These are phyloP conservation scores for Austroboletus niveus DNA, from an alignment of 1,284 basidiomycete genomes.

Conservation along the genomic window DNA sequence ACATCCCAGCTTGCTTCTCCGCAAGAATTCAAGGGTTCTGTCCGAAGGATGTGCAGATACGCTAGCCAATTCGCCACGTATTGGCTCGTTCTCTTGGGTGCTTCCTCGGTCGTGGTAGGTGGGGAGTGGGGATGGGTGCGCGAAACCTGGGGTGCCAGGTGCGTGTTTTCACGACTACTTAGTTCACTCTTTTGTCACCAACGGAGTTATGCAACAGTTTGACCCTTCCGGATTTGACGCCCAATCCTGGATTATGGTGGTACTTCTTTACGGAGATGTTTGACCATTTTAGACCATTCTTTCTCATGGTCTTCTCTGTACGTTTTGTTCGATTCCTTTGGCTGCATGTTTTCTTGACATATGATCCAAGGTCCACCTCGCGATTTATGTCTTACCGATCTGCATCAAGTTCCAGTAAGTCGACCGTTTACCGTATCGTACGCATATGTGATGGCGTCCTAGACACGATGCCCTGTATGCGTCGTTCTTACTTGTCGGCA, in stretches of 20 bases:
- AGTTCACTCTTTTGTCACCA: neutral
- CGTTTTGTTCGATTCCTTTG: neutral
- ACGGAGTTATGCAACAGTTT: constrained; percentile 41
- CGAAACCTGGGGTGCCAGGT: constrained; percentile 86
- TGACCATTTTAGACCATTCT: constrained; percentile 95
- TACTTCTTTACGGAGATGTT: constrained; percentile 99
- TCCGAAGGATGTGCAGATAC: constrained; percentile 41
- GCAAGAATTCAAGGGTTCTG: constrained; percentile 39
- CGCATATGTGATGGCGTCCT: neutral
- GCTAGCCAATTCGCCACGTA: constrained; percentile 50
- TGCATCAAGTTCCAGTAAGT: constrained; percentile 83
- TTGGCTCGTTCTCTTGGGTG: constrained; percentile 40
- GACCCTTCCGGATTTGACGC: constrained; percentile 82
- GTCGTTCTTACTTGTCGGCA: constrained; percentile 72
- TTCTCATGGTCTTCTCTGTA: constrained; percentile 94
- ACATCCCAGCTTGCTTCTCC: constrained; percentile 65
- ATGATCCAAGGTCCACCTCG: constrained; percentile 68
- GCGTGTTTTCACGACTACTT: constrained; percentile 30
- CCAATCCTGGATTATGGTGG: constrained; percentile 96
- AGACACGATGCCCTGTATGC: constrained; percentile 88
- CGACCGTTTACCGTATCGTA: neutral
- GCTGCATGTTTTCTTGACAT: neutral
- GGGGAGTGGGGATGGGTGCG: constrained; percentile 66
- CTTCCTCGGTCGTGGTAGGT: constrained; percentile 41
- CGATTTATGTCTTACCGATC: constrained; percentile 83